phyloP scores from a whole-genome alignment of 805 yeast genomes.

The Yarrowia sp. region DNA sequence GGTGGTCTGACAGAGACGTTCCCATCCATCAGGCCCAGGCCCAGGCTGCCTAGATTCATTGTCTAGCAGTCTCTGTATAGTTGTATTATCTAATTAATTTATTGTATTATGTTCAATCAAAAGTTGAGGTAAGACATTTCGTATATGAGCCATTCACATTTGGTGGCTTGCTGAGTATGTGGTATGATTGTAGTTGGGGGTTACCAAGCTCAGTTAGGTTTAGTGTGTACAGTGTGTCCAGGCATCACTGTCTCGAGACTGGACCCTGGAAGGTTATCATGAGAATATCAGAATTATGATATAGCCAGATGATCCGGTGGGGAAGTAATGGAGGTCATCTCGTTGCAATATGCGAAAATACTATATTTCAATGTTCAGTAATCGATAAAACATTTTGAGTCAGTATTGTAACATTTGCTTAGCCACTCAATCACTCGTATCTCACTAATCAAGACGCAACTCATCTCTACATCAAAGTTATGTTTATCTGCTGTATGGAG shows the following conservation, averaged over 20 bases:
- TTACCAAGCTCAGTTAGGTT: neutral
- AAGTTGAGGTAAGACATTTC: too few species aligned
- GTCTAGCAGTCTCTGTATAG: slow-evolving; percentile 3
- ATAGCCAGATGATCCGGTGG: too few species aligned
- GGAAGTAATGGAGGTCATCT: too few species aligned
- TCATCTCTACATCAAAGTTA: slow-evolving; percentile 19
- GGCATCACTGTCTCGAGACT: neutral
- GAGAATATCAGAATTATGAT: neutral
- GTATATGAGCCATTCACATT: too few species aligned
- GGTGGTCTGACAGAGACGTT: slow-evolving; percentile 28
- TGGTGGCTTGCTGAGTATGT: too few species aligned
- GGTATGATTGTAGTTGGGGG: neutral
- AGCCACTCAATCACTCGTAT: neutral
- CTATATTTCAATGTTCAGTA: too few species aligned
- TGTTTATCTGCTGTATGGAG: slow-evolving; percentile 10
- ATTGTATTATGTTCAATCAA: neutral
- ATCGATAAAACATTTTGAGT: too few species aligned
- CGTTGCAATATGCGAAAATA: too few species aligned
- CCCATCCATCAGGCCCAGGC: slow-evolving; percentile 19
- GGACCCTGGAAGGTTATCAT: slow-evolving; percentile 6
- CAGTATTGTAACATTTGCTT: too few species aligned
- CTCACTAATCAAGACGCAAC: neutral
- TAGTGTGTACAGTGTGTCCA: slow-evolving; percentile 17
- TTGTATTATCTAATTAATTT: slow-evolving; percentile 23
- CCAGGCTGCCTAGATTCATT: slow-evolving; percentile 8